These are phyloP conservation scores for Cynanchum wilfordii DNA, from an alignment of 257 asterid genomes.

Conservation along the genomic window DNA sequence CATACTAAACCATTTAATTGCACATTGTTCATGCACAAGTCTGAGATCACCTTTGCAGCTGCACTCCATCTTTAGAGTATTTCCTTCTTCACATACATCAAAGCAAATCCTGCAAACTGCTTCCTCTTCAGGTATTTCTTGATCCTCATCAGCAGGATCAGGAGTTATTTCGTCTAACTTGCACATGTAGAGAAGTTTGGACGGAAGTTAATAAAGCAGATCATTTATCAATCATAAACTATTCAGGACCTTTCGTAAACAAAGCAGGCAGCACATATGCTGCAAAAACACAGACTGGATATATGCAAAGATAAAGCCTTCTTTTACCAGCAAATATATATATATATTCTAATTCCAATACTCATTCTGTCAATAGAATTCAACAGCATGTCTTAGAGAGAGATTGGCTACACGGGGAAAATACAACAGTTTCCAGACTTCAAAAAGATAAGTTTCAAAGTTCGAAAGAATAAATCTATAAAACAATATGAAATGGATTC, in stretches of 20 bases:
- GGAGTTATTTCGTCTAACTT: conserved; percentile 60
- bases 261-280: neutral
- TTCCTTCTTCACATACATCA: conserved; percentile 75
- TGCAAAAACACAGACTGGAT: neutral
- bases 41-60: conserved; percentile 87
- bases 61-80: conserved; percentile 78
- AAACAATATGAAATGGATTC: neutral
- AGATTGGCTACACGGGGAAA: neutral
- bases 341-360: neutral
- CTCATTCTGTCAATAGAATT: neutral
- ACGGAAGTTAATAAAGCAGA: neutral
- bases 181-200: conserved; percentile 10
- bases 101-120: conserved; percentile 88
- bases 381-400: neutral
- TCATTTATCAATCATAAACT: neutral
- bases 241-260: neutral
- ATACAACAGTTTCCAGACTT: neutral
- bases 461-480: neutral
- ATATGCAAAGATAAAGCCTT: neutral
- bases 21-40: conserved; percentile 78
- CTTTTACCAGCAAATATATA: neutral
- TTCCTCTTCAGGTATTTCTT: conserved; percentile 98
- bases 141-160: conserved; percentile 55
- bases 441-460: neutral
- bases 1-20: conserved; percentile 78